These are phyloP conservation scores for Agapanthus africanus DNA, from an alignment of 106 monocot genomes.

Conservation along the genomic window DNA sequence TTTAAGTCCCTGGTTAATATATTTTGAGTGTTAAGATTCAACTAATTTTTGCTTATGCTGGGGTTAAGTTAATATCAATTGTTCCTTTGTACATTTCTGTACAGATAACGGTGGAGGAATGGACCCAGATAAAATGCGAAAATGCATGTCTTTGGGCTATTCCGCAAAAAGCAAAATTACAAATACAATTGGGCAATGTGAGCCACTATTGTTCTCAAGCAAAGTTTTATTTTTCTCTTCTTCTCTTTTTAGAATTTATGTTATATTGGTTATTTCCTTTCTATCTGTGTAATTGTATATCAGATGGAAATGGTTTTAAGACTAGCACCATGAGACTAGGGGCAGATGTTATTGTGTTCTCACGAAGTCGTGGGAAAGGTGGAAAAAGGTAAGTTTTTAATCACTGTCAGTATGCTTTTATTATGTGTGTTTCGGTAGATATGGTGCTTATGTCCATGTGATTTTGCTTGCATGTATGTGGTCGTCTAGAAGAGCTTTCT, in stretches of 20 bases:
- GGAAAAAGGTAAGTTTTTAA: constrained; percentile 60
- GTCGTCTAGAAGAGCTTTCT: neutral
- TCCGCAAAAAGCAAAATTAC: constrained; percentile 76
- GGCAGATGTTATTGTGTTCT: constrained; percentile 90
- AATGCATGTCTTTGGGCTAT: constrained; percentile 92
- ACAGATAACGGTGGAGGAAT: constrained; percentile 96
- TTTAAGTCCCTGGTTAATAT: neutral
- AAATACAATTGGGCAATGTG: constrained; percentile 93
- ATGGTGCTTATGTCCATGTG: too few relatives aligned
- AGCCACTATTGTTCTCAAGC: constrained; percentile 3
- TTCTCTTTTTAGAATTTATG: too few relatives aligned
- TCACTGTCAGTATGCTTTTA: too few relatives aligned
- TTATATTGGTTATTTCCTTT: too few relatives aligned
- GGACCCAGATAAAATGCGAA: constrained; percentile 80
- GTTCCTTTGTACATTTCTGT: constrained; percentile 8
- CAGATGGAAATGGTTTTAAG: constrained; percentile 97
- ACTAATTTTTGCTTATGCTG: neutral
- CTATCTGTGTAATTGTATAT: too few relatives aligned
- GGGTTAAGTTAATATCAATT: too few relatives aligned
- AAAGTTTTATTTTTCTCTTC: neutral
- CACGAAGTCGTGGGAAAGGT: constrained; percentile 57
- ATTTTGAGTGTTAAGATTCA: neutral
- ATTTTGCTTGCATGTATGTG: neutral
- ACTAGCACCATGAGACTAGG: constrained; percentile 97
- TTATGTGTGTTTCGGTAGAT: too few relatives aligned